phyloP scores from a whole-genome alignment of 768 basidiomycete species.

The Tulasnella calospora region DNA sequence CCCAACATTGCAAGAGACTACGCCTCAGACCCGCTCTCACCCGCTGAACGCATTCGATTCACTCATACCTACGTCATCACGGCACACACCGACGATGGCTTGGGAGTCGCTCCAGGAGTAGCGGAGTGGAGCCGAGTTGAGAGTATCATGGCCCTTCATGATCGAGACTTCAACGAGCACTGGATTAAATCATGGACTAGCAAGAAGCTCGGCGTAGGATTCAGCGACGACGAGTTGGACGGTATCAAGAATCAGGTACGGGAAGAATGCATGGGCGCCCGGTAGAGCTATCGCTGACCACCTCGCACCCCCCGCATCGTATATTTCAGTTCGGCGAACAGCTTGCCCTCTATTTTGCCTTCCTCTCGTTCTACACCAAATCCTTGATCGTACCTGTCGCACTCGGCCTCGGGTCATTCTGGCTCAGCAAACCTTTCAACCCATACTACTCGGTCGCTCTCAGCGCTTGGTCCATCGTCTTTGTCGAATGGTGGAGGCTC shows the following conservation, averaged over 20 bases:
- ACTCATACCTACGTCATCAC: constrained; percentile 68
- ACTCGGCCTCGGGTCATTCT: constrained; percentile 65
- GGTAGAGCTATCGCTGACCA: background rate
- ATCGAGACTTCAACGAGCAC: constrained; percentile 68
- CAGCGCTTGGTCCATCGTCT: constrained; percentile 76
- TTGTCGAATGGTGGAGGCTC: constrained; percentile 91
- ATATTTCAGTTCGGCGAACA: constrained; percentile 64
- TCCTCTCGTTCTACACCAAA: constrained; percentile 77
- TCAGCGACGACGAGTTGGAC: constrained; percentile 51
- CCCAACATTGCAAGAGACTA: constrained; percentile 33
- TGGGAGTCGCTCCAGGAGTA: constrained; percentile 70
- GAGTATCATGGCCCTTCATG: constrained; percentile 77
- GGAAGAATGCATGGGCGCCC: constrained; percentile 29
- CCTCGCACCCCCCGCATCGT: background rate
- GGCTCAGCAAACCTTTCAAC: constrained; percentile 67
- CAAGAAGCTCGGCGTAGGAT: constrained; percentile 51
- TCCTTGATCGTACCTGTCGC: constrained; percentile 70
- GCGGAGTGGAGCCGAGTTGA: constrained; percentile 76
- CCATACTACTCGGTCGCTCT: constrained; percentile 69
- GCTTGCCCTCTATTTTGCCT: constrained; percentile 83
- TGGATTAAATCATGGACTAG: constrained; percentile 78
- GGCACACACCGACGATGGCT: constrained; percentile 67
- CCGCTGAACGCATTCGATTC: constrained; percentile 77
- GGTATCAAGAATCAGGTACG: constrained; percentile 65
- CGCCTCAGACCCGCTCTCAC: constrained; percentile 45